A percentile compares a stretch with the other conserved stretches of the same genome.
phyloP scores from a whole-genome alignment of 257 asterid species.

The Paulownia fortunei region DNA sequence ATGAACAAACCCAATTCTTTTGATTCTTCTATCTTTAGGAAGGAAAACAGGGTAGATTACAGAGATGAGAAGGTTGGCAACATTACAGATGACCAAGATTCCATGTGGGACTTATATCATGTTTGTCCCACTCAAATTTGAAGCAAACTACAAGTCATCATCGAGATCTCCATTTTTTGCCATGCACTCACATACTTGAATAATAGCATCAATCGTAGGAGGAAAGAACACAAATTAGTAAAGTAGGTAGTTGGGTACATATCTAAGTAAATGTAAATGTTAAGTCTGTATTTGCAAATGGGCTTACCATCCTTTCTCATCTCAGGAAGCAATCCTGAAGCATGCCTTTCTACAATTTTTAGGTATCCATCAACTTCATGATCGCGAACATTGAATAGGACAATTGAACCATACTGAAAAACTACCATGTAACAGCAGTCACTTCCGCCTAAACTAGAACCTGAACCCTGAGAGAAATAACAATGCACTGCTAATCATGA shows the following conservation, averaged over 20 bases:
- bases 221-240: not conserved
- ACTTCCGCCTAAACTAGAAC: constrained; percentile 68
- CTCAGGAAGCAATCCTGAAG: constrained; percentile 91
- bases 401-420: constrained; percentile 95
- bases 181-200: not conserved
- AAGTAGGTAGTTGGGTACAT: not conserved
- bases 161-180: not conserved
- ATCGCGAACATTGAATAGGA: constrained; percentile 83
- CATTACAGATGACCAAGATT: not conserved
- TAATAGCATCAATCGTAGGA: constrained; percentile 1
- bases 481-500: not conserved
- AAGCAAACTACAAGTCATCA: no score
- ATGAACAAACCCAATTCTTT: no score
- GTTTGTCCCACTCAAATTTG: not conserved
- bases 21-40: not conserved
- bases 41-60: not conserved
- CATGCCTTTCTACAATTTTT: constrained; percentile 74
- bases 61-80: no score
- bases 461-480: constrained; percentile 70
- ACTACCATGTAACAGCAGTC: constrained; percentile 87
- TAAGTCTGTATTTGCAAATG: constrained; percentile 23
- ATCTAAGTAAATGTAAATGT: not conserved
- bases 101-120: not conserved
- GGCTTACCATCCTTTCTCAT: constrained; percentile 91
- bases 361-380: constrained; percentile 86